Base-by-base conservation (phyloP, 345 rosid genomes). In the Diplotaxis tenuifolia region DNA sequence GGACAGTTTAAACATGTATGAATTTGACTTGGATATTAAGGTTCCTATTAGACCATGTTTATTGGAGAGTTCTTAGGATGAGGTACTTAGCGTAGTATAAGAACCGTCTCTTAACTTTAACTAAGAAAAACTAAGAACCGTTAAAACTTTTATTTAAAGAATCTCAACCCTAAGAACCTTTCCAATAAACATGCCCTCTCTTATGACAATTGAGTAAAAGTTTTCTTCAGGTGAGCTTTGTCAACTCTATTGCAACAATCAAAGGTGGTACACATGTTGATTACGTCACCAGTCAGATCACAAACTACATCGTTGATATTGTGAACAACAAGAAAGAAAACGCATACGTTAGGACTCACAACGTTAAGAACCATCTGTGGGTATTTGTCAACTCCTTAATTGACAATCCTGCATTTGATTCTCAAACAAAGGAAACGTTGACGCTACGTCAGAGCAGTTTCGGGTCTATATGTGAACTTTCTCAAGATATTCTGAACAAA, bases 251-350 rank as follows among this genome's bases (percentile, higher is more conserved):
- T 27, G 88, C 99, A 6, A 95, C 99, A 4, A 86, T 88, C 79
- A 95, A 95, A 80, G 99, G 98, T 66, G 99, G 99, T n/a, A 95
- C 98, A 10, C 99, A 92, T 77, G 99, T 95, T n/a, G 98, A 95
- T 67, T 90, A 85, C 57, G 87, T 95, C 20, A 84, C 97, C 25
- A 90, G 87, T 69, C 99, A 95, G 89, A 84, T 95, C 52, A 76
- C 97, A 16, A 92, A 86, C 78, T 80, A 92, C 79, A 82, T 95
- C 71, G 86, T 87, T 80, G 76, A 36, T 50, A 80, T 80, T 52
- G 91, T 90, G 21, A 95, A 95, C 80, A 95, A 95, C 83, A 95
- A 92, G 82, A 84, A 84, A 81, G 92, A 89, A 80, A 89, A 60
- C 75, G 94, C 93, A 20, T 90, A 89, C 70, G 49, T 92, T 22